Evolutionary conservation across 495 filamentous ascomycete genomes (phyloP), one percentile per base, ranked within the genome.

Genomic region (Bathelium albidoporum): DNA sequence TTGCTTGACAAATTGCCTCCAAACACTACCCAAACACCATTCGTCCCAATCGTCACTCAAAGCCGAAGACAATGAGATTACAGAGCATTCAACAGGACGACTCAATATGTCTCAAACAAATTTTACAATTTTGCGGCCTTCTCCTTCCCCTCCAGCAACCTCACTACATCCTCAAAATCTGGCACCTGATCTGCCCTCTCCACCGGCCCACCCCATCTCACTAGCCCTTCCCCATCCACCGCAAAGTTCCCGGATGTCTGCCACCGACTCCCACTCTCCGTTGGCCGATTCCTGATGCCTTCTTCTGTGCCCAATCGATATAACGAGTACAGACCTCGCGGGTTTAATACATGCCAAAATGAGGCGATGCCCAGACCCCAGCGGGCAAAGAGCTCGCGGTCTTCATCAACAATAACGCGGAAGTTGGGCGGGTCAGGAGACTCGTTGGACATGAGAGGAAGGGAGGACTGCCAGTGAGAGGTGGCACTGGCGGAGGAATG

Each of bases 221-320:
- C 76, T 22, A 74, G 62, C 2, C 83, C 82, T 1, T 74, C 68
- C 31, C 67, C 64, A 68, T 84, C 81, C 14, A 86, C 71, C 4
- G 78, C 80, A 70, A 81, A 87, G 49, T 77, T 78, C 32, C 83
- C 85, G 44, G 76, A 68, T 29, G 73, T 82, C 75, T 87, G 83
- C 83, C 83, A 86, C 36, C 81, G 68, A 58, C 64, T 80, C 31
- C 82, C 83, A 67, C 77, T 83, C 69, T 83, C 77, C 26, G 77
- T 79, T 7, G 78, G 76, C 39, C 76, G 66, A 66, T 79, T 82
- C 82, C 81, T 82, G 64, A 86, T 82, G 20, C 77, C 76, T 64
- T 86, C 82, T 24, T 78, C 64, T 44, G 73, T 77, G 2, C 77
- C 81, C 12, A 86, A 69, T 39, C 68, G 72, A 59, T 78, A 80